Conservation (phyloP, 805 yeast species). For the Metschnikowia gelsemii region DNA sequence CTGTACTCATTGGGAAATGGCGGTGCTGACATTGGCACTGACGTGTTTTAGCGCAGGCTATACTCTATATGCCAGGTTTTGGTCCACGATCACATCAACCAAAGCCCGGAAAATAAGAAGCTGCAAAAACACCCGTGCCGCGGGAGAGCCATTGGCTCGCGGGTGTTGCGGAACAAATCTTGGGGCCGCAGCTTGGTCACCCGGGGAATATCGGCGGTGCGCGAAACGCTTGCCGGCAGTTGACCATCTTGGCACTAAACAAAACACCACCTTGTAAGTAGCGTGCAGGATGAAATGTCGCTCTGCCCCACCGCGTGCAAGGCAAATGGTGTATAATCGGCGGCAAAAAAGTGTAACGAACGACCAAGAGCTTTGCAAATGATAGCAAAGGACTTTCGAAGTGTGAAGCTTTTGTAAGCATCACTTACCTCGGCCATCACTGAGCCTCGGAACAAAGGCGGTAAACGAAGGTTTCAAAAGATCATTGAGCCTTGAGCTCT, state of each 20-base stretch:
- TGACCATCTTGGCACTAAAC: constrained; percentile 12
- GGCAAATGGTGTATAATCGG: neutral
- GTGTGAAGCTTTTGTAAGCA: no score
- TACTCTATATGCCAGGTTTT: neutral
- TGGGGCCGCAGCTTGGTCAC: neutral
- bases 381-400: no score
- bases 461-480: no score
- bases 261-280: constrained; percentile 11
- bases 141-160: neutral
- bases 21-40: constrained; percentile 11
- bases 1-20: constrained; percentile 40
- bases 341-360: neutral
- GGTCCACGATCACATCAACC: no score
- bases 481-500: no score
- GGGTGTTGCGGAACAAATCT: neutral
- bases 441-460: no score
- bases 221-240: constrained; percentile 1
- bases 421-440: no score
- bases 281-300: constrained; percentile 17
- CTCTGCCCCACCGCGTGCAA: constrained; percentile 6
- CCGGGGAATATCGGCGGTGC: constrained; percentile 7
- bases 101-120: no score
- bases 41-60: neutral
- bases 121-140: constrained; percentile 8
- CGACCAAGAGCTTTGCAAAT: neutral